Conservation (phyloP, 2,329 filamentous ascomycete genomes). For the Beauveria sp. region DNA sequence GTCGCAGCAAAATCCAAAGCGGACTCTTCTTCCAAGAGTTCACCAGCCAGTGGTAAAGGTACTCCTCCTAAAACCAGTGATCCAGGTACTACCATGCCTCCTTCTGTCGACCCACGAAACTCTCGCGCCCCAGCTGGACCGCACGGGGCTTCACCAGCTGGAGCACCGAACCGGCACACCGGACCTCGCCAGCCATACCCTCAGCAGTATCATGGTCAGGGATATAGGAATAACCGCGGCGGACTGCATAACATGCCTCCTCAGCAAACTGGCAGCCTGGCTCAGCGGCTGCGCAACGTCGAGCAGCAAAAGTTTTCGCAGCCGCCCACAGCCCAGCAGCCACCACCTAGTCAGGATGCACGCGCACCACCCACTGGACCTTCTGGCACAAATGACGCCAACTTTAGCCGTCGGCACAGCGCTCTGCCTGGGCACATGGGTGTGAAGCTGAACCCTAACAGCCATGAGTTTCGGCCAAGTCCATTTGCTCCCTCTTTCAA, state of each 20-base stretch:
- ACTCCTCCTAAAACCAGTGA: slow-evolving; percentile 37
- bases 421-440: slow-evolving; percentile 43
- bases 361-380: slow-evolving; percentile 70
- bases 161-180: slow-evolving; percentile 34
- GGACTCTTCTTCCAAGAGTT: slow-evolving; percentile 21
- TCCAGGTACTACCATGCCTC: slow-evolving; percentile 23
- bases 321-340: slow-evolving; percentile 33
- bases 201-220: slow-evolving; percentile 37
- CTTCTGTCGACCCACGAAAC: slow-evolving; percentile 21
- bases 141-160: slow-evolving; percentile 22
- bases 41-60: slow-evolving; percentile 27
- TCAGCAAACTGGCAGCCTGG: slow-evolving; percentile 37
- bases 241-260: slow-evolving; percentile 34
- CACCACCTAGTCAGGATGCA: slow-evolving; percentile 54
- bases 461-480: slow-evolving; percentile 77
- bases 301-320: slow-evolving; percentile 45
- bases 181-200: slow-evolving; percentile 42
- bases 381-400: slow-evolving; percentile 44
- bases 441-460: slow-evolving; percentile 56
- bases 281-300: slow-evolving; percentile 42
- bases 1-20: slow-evolving; percentile 47
- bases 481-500: slow-evolving; percentile 75
- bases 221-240: slow-evolving; percentile 40
- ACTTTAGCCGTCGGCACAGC: slow-evolving; percentile 46
- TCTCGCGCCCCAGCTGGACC: slow-evolving; percentile 28